Evolutionary conservation across 2,329 filamentous ascomycete species (phyloP).

Genomic region (Venturia aucupariae): DNA sequence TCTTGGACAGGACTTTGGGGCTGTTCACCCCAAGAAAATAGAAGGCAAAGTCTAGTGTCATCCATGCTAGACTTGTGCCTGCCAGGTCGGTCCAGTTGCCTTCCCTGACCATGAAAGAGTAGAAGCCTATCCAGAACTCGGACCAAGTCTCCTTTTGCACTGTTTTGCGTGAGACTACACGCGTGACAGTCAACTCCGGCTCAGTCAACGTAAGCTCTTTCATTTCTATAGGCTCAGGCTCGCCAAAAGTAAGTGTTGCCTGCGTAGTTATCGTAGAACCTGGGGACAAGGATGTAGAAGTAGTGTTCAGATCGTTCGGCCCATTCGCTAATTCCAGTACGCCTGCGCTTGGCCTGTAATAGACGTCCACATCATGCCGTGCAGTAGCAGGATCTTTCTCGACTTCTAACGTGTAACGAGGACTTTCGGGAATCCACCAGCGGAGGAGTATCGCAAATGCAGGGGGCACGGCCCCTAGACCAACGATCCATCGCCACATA

Average conservation of each 20-base stretch:
- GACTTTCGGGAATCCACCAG: slow-evolving; percentile 33
- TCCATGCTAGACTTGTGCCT: slow-evolving; percentile 28
- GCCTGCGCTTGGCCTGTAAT: neutral
- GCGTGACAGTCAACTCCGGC: neutral
- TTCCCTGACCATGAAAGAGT: slow-evolving; percentile 26
- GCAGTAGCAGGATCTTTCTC: slow-evolving; percentile 26
- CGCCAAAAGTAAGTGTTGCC: slow-evolving; percentile 14
- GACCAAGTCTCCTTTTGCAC: slow-evolving; percentile 13
- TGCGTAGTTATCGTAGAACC: neutral
- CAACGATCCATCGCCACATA: slow-evolving; percentile 32
- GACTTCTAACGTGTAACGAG: slow-evolving; percentile 32
- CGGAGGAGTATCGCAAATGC: slow-evolving; percentile 30
- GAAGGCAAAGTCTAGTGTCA: slow-evolving; percentile 29
- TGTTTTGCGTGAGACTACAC: neutral
- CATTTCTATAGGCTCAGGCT: slow-evolving; percentile 12
- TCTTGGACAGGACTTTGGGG: slow-evolving; percentile 27
- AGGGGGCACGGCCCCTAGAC: slow-evolving; percentile 31
- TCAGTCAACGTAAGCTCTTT: slow-evolving; percentile 12
- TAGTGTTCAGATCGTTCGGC: neutral
- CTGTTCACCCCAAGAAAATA: slow-evolving; percentile 29
- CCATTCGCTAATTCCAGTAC: neutral
- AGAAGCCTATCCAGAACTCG: slow-evolving; percentile 16
- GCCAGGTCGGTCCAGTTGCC: slow-evolving; percentile 30
- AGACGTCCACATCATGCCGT: slow-evolving; percentile 20
- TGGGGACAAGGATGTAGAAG: neutral